phyloP scores from a whole-genome alignment of 2,329 filamentous ascomycete species.

The Penicillium sclerotiorum region DNA sequence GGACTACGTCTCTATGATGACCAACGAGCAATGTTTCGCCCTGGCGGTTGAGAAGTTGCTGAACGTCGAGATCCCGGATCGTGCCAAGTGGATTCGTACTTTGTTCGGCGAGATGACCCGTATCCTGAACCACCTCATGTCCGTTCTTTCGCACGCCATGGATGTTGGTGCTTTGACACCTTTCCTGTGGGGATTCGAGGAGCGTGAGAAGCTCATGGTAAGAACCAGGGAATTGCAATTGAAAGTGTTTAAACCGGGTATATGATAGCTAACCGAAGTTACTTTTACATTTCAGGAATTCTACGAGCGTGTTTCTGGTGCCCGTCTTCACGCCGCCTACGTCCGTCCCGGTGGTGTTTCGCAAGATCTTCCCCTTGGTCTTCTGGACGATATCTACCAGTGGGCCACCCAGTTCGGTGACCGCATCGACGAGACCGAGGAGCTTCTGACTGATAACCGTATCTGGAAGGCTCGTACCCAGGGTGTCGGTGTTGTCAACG shows the following conservation, averaged over 20 bases:
- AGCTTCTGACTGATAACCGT: slow-evolving; percentile 97
- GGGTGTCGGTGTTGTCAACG: slow-evolving; percentile 87
- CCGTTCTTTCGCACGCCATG: slow-evolving; percentile 95
- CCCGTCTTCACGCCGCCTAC: slow-evolving; percentile 95
- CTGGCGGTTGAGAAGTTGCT: slow-evolving; percentile 96
- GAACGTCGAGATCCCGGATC: slow-evolving; percentile 91
- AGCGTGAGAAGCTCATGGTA: slow-evolving; percentile 99
- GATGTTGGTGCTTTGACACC: slow-evolving; percentile 97
- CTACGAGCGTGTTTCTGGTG: slow-evolving; percentile 98
- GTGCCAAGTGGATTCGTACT: slow-evolving; percentile 96
- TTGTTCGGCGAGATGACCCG: slow-evolving; percentile 94
- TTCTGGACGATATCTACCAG: slow-evolving; percentile 98
- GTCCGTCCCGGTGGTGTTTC: slow-evolving; percentile 94
- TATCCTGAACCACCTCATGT: slow-evolving; percentile 97
- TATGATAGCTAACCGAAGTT: slow-evolving; percentile 2
- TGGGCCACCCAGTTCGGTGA: slow-evolving; percentile 99
- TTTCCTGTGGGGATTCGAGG: slow-evolving; percentile 99
- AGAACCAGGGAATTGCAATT: slow-evolving; percentile 33
- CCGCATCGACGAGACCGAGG: slow-evolving; percentile 97
- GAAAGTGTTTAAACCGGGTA: neutral
- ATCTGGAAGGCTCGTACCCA: slow-evolving; percentile 97
- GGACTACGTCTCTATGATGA: slow-evolving; percentile 99
- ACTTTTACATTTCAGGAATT: slow-evolving; percentile 71
- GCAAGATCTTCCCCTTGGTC: slow-evolving; percentile 89
- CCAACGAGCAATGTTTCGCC: slow-evolving; percentile 97